A percentile compares a stretch with the other conserved stretches of the same genome.
phyloP scores from a whole-genome alignment of 2,329 filamentous ascomycete species.

The Eutypella sp. region DNA sequence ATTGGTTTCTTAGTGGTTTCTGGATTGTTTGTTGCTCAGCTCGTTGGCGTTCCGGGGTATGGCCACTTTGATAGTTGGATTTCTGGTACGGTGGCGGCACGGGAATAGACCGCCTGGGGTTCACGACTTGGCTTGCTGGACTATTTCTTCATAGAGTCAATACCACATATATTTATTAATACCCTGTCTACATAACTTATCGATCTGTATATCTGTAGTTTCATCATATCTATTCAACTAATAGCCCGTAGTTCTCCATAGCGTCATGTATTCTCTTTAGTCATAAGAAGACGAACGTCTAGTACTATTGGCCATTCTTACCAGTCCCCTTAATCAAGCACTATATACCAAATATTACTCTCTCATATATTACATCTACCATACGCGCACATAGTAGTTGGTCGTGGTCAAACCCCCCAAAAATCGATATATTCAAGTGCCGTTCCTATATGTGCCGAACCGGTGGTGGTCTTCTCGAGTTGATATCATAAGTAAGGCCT shows the following conservation, averaged over 20 bases:
- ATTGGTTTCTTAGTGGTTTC: conserved; percentile 10
- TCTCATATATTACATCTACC: too few species aligned
- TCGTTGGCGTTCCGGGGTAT: not conserved
- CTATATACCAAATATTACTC: too few species aligned
- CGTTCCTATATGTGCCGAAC: not conserved
- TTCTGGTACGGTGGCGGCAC: not conserved
- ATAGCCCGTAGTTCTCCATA: too few species aligned
- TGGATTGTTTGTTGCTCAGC: not conserved
- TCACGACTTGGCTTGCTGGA: not conserved
- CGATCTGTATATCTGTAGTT: too few species aligned
- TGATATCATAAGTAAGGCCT: too few species aligned
- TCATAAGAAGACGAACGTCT: not conserved
- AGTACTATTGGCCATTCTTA: too few species aligned
- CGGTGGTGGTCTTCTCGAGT: too few species aligned
- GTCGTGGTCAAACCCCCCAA: too few species aligned
- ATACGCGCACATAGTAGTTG: too few species aligned
- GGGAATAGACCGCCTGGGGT: not conserved
- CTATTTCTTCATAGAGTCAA: conserved; percentile 2
- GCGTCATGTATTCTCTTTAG: too few species aligned
- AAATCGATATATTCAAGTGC: not conserved
- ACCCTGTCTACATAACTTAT: conserved; percentile 1
- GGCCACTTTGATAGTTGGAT: not conserved
- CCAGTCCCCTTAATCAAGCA: too few species aligned
- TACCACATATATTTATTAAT: conserved; percentile 11
- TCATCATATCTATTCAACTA: too few species aligned